A percentile compares a stretch with the other conserved stretches of the same genome.
Conservation (phyloP, 805 yeast species). For the Peterozyma toletana region DNA sequence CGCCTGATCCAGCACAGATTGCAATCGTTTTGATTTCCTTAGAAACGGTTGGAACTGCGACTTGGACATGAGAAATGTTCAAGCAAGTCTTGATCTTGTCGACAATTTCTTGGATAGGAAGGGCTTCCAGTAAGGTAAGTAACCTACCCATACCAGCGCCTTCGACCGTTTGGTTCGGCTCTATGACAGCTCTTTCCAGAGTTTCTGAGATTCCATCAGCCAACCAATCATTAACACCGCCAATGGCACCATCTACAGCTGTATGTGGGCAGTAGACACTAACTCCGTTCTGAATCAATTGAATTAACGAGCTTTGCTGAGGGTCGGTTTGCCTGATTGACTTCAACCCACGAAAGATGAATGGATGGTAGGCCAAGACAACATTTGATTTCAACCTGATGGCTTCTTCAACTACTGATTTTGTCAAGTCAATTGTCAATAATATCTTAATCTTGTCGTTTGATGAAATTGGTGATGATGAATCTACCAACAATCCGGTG, state of each 20-base stretch:
- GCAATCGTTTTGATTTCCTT: conserved; percentile 53
- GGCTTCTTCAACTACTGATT: conserved; percentile 82
- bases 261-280: conserved; percentile 95
- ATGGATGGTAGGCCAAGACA: conserved; percentile 88
- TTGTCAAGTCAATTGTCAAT: conserved; percentile 81
- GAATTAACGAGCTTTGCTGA: conserved; percentile 73
- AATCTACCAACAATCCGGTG: conserved; percentile 82
- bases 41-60: conserved; percentile 33
- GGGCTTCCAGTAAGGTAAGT: conserved; percentile 38
- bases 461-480: conserved; percentile 25
- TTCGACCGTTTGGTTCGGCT: conserved; percentile 30
- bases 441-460: conserved; percentile 29
- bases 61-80: conserved; percentile 50
- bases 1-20: conserved; percentile 94
- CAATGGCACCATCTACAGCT: conserved; percentile 83
- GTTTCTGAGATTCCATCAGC: conserved; percentile 41
- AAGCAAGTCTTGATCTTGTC: conserved; percentile 45
- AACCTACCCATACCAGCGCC: conserved; percentile 82
- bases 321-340: conserved; percentile 56
- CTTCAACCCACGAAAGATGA: conserved; percentile 85
- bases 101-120: conserved; percentile 38
- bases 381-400: conserved; percentile 43
- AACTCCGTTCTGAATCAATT: conserved; percentile 67
- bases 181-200: conserved; percentile 30
- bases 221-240: conserved; percentile 96